Conservation (phyloP, 768 basidiomycete species). For the Xerocomus brunneocitrinus region DNA sequence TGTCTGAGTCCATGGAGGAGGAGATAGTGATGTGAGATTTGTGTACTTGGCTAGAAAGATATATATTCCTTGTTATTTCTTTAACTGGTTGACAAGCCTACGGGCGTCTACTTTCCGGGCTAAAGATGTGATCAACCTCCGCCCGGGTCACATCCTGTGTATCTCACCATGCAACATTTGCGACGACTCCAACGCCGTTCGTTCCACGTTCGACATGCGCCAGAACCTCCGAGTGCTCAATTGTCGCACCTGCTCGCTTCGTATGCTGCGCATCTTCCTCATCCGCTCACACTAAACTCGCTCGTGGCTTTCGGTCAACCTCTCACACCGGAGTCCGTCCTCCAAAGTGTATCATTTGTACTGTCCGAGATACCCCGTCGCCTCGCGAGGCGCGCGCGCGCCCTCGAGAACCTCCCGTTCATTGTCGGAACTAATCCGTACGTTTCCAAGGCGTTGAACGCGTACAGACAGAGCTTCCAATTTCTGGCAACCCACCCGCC, state of each 20-base stretch:
- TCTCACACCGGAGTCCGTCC: slow-evolving; percentile 61
- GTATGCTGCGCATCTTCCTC: slow-evolving; percentile 59
- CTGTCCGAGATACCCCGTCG: slow-evolving; percentile 74
- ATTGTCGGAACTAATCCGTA: slow-evolving; percentile 90
- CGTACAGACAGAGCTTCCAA: slow-evolving; percentile 66
- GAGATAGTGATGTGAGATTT: slow-evolving; percentile 6
- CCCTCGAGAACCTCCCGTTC: slow-evolving; percentile 74
- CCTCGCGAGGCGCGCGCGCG: slow-evolving; percentile 68
- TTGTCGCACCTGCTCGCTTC: slow-evolving; percentile 56
- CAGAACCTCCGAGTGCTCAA: slow-evolving; percentile 48
- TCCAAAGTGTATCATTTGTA: slow-evolving; percentile 70
- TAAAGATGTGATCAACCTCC: not conserved
- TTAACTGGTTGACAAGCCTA: not conserved
- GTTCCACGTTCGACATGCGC: slow-evolving; percentile 37
- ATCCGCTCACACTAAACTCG: slow-evolving; percentile 65
- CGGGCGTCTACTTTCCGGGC: not conserved
- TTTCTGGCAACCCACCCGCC: slow-evolving; percentile 63
- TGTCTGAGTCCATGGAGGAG: not conserved
- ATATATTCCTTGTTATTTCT: slow-evolving; percentile 24
- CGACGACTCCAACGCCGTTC: slow-evolving; percentile 6
- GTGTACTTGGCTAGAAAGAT: slow-evolving; percentile 22
- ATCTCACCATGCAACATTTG: not conserved
- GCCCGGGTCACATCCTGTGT: not conserved
- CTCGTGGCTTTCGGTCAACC: slow-evolving; percentile 75
- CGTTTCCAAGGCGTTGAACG: slow-evolving; percentile 63